phyloP scores from a whole-genome alignment of 805 yeast species.

The Starmerella roubikii region DNA sequence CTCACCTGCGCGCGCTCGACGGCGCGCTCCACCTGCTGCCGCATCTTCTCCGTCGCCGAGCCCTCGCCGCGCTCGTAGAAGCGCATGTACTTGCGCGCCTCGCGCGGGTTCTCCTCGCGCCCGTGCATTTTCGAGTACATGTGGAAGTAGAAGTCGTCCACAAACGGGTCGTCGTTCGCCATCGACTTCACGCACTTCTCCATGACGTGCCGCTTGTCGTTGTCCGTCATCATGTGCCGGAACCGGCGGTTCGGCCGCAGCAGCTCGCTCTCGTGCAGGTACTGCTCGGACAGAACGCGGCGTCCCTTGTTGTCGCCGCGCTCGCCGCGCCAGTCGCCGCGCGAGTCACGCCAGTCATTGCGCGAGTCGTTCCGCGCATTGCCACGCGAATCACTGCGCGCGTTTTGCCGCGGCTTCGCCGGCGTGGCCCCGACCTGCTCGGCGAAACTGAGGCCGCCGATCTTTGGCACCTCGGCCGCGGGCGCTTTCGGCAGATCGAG shows the following conservation, averaged over 20 bases:
- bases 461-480: too few relatives aligned
- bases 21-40: constrained; percentile 92
- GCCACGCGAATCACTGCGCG: too few relatives aligned
- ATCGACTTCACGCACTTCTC: constrained; percentile 89
- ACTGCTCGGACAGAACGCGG: too few relatives aligned
- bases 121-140: constrained; percentile 67
- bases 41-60: constrained; percentile 56
- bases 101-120: constrained; percentile 4
- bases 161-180: constrained; percentile 92
- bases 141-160: constrained; percentile 92
- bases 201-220: constrained; percentile 91
- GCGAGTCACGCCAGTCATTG: too few relatives aligned
- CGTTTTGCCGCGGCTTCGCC: too few relatives aligned
- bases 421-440: too few relatives aligned
- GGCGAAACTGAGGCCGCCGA: background rate
- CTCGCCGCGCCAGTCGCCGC: too few relatives aligned
- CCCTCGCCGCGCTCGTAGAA: constrained; percentile 49
- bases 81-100: constrained; percentile 41
- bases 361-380: too few relatives aligned
- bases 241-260: constrained; percentile 28
- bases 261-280: constrained; percentile 10
- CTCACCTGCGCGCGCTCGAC: constrained; percentile 71
- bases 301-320: too few relatives aligned
- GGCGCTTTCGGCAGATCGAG: too few relatives aligned
- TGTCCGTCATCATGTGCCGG: constrained; percentile 92